Evolutionary conservation across 2,329 filamentous ascomycete species (phyloP), one percentile per base, ranked within the genome.

Genomic region (Cercospora citrullina): DNA sequence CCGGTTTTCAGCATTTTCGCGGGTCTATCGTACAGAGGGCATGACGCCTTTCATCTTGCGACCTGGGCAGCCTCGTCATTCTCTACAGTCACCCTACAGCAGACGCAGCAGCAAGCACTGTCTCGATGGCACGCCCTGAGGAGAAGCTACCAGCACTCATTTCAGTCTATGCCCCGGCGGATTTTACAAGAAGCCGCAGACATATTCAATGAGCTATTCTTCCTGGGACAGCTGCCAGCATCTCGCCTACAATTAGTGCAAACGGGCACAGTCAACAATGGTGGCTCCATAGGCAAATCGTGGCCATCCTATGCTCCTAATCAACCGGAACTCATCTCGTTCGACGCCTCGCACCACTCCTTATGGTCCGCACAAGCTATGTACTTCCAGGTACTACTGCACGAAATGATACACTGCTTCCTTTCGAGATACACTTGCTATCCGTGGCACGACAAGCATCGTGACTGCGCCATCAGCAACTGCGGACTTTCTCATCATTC

Each of bases 161-260:
- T 28, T 14, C 23, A 28, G 18, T 12, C 10, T 26, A 18, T 57
- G 53, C 23, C 53, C 26, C 53, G 53, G 26, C 26, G 5, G 21
- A 8, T 51, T 23, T n/a, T 66, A 10, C 62, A 61, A 33, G 60
- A 45, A 9, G 63, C 57, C n/a, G 42, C 45, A 18, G 51, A 63
- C 8, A 48, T 67, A 21, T 69, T 71, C 65, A 71, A 48, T 59
- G 62, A 71, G 21, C 28, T 67, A 0, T 71, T 71, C 33, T 69
- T 71, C 21, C 26, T 57, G 30, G 64, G 59, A 45, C 60, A 66
- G n/a, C 53, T 71, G 14, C 66, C 69, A 14, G 26, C 57, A 12
- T 67, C 66, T 18, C 63, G 51, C 16, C 42, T 71, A 2, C 39
- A 14, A 10, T 18, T 39, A 14, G 57, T 67, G 7, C 51, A 60